Evolutionary conservation across 352 stramenopile species (phyloP), one percentile per base, ranked within the genome.

Genomic region (Pythium monospermum): DNA sequence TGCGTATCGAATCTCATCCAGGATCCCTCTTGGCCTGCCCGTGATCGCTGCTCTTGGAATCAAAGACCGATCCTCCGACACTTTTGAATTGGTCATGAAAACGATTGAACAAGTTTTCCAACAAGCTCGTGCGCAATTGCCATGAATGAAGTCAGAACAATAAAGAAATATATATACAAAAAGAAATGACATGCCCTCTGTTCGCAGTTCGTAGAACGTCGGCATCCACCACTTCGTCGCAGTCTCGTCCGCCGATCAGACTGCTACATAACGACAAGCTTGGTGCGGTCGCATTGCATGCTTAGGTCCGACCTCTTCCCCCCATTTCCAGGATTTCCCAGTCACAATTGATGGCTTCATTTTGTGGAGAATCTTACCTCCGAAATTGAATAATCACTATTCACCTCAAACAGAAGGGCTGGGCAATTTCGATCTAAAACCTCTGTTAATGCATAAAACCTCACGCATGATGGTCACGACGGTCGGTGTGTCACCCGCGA

Each of bases 51-150:
- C 83, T 3, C 75, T 94, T 16, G 83, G 83, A 1, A 55, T 94
- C 22, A 86, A 89, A 48, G 83, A 94, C 37, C 80, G 83, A 4
- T 88, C 74, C 4, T 87, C 80, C 2, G 50, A 38, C 26, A 83
- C 78, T 13, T 94, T 91, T 52, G 80, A 90, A 50, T 44, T 74
- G 25, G 61, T 94, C 27, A 87, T 94, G 77, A 71, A 85, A 53
- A 63, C 52, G 3, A 59, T 89, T 16, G 73, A 78, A 44, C 38
- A 69, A 46, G 67, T 87, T 21, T 71, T 82, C 45, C 36, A 53
- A 15, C 36, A 55, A 13, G 59, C 59, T 6, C 59, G 52, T 19
- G 27, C 39, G 1, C 28, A 53, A n/a, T n/a, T 13, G 26, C 51
- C 47, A 25, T 60, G 30, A n/a, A n/a, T n/a, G n/a, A n/a, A n/a